Conservation (phyloP, 2,329 filamentous ascomycete species). For the Curvularia hawaiiensis region DNA sequence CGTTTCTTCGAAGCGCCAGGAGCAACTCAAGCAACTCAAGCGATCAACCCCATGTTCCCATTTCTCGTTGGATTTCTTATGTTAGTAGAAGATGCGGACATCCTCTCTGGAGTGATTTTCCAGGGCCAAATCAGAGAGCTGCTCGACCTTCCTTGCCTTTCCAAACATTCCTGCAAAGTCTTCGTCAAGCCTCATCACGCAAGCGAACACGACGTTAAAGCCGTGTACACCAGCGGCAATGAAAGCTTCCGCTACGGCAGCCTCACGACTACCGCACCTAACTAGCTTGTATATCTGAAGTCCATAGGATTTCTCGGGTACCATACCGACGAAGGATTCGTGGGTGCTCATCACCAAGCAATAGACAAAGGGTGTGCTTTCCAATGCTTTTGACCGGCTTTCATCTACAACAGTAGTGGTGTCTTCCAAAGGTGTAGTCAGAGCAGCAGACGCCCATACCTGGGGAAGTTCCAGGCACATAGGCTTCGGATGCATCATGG, state of each 20-base stretch:
- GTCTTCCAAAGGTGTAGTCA: constrained; percentile 38
- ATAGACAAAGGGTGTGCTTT: constrained; percentile 31
- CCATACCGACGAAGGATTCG: constrained; percentile 25
- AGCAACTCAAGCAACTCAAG: background rate
- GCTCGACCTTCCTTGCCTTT: constrained; percentile 25
- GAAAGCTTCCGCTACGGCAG: constrained; percentile 37
- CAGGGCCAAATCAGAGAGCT: constrained; percentile 35
- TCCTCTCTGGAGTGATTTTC: constrained; percentile 21
- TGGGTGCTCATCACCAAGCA: constrained; percentile 33
- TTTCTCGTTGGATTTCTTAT: background rate
- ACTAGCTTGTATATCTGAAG: constrained; percentile 38
- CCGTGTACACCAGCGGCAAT: constrained; percentile 37
- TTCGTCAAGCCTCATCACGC: constrained; percentile 35
- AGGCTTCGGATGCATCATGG: constrained; percentile 23
- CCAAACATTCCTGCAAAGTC: constrained; percentile 26
- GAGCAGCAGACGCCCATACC: constrained; percentile 38
- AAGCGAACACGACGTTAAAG: constrained; percentile 41
- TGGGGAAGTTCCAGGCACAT: constrained; percentile 30
- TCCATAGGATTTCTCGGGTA: constrained; percentile 20
- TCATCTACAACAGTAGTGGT: constrained; percentile 36
- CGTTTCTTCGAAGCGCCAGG: background rate
- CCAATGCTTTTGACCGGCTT: constrained; percentile 33
- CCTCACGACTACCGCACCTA: constrained; percentile 41
- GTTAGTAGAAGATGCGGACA: constrained; percentile 41
- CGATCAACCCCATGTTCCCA: background rate